A percentile compares a stretch with the other conserved stretches of the same genome.
Conservation (phyloP, 371 early-diverging fungal species). For the Parasitella parasitica region DNA sequence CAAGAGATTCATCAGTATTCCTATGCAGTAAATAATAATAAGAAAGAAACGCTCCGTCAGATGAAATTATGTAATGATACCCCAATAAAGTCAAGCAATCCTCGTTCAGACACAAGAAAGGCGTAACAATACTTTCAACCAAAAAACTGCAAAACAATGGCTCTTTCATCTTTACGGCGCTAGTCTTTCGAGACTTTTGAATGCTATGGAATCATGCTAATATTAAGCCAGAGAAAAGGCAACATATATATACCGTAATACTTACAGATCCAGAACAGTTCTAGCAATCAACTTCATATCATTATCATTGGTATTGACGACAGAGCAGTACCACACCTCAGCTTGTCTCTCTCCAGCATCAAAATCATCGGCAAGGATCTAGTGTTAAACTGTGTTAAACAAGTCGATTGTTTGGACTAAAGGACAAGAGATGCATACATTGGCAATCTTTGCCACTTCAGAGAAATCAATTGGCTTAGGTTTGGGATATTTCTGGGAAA, state of each 20-base stretch:
- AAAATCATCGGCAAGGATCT: background rate
- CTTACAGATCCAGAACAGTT: background rate
- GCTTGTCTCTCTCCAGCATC: background rate
- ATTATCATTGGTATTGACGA: background rate
- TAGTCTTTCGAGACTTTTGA: background rate
- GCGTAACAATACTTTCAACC: background rate
- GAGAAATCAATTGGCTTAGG: background rate
- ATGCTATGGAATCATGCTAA: background rate
- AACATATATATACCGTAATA: background rate
- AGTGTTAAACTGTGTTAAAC: background rate
- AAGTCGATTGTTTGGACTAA: background rate
- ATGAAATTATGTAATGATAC: background rate
- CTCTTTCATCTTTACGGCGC: background rate
- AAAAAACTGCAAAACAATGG: background rate
- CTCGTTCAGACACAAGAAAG: background rate
- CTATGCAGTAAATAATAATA: background rate
- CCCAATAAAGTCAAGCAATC: background rate
- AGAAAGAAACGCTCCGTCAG: background rate
- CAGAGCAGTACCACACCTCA: background rate
- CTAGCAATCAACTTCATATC: background rate
- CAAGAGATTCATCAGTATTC: background rate
- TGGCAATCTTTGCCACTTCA: background rate
- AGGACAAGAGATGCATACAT: background rate
- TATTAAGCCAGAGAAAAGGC: background rate
- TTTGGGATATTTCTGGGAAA: background rate